Base-by-base conservation (phyloP, 1,284 basidiomycete species). In the Vanrija humicola region DNA sequence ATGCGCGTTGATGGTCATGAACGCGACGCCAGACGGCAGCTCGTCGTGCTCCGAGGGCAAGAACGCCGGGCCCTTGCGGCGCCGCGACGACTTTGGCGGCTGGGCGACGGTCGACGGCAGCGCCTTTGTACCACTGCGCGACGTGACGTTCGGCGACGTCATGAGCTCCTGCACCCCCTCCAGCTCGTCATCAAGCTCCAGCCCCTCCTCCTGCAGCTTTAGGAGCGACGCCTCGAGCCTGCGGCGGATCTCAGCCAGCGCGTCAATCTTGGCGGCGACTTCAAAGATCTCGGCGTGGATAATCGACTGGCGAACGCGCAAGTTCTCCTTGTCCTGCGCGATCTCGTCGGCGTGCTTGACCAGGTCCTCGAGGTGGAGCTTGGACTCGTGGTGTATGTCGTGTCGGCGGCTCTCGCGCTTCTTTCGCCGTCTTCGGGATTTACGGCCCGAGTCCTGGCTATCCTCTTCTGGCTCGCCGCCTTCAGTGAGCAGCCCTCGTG, bases 41-140 rank as follows among this genome's bases (percentile, higher is more conserved):
- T 97, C 92, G 67, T 96, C 92, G 66, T 99, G 96, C 74, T 98
- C 96, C 15, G 91, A 95, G 2, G 95, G 95, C 56, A 99, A 77
- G 80, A 99, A 98, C 8, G 90, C 89, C 0, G 95, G 94, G 0
- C 92, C 89, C 86, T 64, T 62, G 38, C 63, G 60, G 42, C 70
- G 56, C 61, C 65, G 73, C 48, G 64, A 65, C 62, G 60, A 69
- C 56, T 56, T 63, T 1, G 21, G 45, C 39, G 43, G 40, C 23
- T 59, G 49, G 18, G 56, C 38, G 19, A 61, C 59, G 48, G 58
- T 49, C 9, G 64, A 28, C 18, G 71, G 64, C 12, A 71, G 43
- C 43, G 73, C 68, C 55, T 70, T 74, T 16, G 65, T 69, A 8
- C 69, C 74, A 0, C 72, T 70, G 0, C 65, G 68, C 6, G 71